Conservation (phyloP, 1,284 basidiomycete species). For the Puccinia brachypodii region DNA sequence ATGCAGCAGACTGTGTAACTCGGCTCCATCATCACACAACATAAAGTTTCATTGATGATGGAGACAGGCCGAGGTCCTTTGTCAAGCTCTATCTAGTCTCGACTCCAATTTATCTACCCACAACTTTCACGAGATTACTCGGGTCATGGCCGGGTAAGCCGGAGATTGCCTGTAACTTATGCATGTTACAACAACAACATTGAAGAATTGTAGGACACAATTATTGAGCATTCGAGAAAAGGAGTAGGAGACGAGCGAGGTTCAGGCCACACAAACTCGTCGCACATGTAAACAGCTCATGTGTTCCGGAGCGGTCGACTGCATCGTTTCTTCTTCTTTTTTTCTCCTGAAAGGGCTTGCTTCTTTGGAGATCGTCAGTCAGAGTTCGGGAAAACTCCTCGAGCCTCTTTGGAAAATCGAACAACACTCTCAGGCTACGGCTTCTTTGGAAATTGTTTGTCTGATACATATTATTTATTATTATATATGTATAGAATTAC, state of each 20-base stretch:
- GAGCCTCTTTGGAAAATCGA: constrained; percentile 4
- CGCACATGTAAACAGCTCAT: not conserved
- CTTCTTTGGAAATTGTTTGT: constrained; percentile 7
- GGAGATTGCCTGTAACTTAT: too few species aligned
- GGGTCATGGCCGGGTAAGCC: not conserved
- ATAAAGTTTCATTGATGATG: constrained; percentile 16
- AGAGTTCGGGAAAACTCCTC: constrained; percentile 23
- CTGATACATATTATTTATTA: too few species aligned
- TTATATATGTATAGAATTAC: constrained; percentile 12
- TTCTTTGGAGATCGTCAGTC: constrained; percentile 15
- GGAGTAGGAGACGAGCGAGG: not conserved
- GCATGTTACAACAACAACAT: too few species aligned
- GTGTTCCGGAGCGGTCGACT: not conserved
- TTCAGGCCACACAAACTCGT: not conserved
- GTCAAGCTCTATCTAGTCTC: not conserved
- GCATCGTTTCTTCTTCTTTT: too few species aligned
- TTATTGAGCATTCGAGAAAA: not conserved
- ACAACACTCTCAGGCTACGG: constrained; percentile 29
- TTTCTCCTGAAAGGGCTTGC: constrained; percentile 3
- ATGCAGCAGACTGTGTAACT: not conserved
- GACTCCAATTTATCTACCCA: not conserved
- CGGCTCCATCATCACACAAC: constrained; percentile 1
- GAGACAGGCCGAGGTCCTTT: not conserved
- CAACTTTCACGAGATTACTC: not conserved
- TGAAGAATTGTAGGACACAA: too few species aligned